A percentile compares a stretch with the other conserved stretches of the same genome.
Conservation (phyloP, 441 rosid genomes). For the Gossypium davidsonii region DNA sequence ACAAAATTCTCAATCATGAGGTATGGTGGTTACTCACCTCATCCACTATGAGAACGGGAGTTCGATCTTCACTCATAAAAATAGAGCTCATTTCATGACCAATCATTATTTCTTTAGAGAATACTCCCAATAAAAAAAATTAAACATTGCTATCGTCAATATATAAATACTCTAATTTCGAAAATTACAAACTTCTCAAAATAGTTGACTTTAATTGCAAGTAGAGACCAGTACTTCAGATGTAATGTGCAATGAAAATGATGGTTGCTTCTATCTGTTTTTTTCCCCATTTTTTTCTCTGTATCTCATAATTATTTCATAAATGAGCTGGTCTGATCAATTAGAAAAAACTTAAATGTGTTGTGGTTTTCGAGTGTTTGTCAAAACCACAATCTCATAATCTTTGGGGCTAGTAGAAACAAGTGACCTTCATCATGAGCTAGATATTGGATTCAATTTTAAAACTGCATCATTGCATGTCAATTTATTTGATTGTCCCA, state of each 20-base stretch:
- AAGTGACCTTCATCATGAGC: no score
- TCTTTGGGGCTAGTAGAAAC: background rate
- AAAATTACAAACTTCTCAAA: background rate
- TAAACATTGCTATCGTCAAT: no score
- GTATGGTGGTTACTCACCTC: no score
- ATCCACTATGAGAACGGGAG: no score
- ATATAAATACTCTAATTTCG: no score
- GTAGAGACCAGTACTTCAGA: background rate
- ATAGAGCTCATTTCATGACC: no score
- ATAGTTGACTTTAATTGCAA: background rate
- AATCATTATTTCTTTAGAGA: no score
- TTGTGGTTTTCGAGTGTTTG: background rate
- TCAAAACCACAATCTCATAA: background rate
- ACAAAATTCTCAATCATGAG: no score
- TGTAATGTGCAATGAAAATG: background rate
- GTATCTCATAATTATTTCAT: background rate
- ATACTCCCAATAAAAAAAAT: no score
- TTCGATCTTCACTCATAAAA: no score
- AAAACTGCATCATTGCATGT: background rate
- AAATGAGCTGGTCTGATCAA: slow-evolving; percentile 2
- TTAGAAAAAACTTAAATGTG: background rate
- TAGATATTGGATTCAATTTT: background rate
- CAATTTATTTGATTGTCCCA: background rate
- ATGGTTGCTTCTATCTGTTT: background rate
- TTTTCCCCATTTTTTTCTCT: background rate